Evolutionary conservation across 169 alveolate species (phyloP), one percentile per base, ranked within the genome.

Genomic region (Babesia sp.): DNA sequence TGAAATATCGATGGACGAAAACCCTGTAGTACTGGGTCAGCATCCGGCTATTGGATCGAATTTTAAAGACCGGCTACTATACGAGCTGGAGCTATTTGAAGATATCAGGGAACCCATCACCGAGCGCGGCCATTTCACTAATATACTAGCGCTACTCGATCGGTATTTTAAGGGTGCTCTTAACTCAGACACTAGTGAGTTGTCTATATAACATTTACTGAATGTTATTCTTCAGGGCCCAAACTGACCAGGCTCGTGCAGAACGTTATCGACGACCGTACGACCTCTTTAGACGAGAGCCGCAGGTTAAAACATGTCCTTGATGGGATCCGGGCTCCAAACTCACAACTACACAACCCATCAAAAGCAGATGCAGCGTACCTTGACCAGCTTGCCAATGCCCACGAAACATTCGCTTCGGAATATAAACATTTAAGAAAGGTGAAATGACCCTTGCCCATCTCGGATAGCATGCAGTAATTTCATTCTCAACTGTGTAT

Each of bases 401-500:
- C 63, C 3, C 26, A 26, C n/a, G 20, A 28, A 33, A 64, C 20
- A n/a, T 64, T 64, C 37, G 31, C 54, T 6, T 7, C 29, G 26
- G 16, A 64, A n/a, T 45, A 48, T 28, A 0, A 33, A 20, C 24
- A 51, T 16, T 58, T 84, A 93, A n/a, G 97, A 92, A 20, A 94
- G 90, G 55, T 91, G 81, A 66, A 93, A 92, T 45, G 93, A 86
- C 58, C 86, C 89, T 69, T 85, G 92, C 57, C 98, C 99, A 72
- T 95, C 98, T 31, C 68, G 75, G 69, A 94, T 91, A 34, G 99
- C 99, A 66, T 90, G 81, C 48, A 79, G 71, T 28, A 96, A 89
- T 80, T 92, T 91, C 48, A 73, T 86, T 42, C 84, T 78, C 48
- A 96, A 60, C 50, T 91, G 86, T 45, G 91, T 96, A 64, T 71